Conservation (phyloP, 2,329 filamentous ascomycete species). For the Fusarium nematophilum region DNA sequence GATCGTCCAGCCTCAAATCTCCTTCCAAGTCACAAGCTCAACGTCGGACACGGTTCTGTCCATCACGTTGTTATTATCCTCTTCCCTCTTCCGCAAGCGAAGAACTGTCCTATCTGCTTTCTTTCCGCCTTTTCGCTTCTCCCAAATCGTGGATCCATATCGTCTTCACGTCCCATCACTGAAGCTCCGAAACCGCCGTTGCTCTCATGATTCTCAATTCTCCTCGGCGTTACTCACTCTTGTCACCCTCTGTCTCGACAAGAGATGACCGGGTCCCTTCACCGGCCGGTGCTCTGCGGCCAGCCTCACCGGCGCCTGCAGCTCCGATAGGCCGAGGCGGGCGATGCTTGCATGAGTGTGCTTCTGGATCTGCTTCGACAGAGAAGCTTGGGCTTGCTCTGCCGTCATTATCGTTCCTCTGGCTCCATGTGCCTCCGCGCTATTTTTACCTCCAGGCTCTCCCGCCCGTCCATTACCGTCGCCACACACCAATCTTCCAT, state of each 20-base stretch:
- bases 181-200: conserved; percentile 2
- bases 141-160: conserved; percentile 4
- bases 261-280: conserved; percentile 14
- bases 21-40: conserved; percentile 17
- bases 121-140: background rate
- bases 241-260: conserved; percentile 1
- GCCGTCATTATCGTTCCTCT: conserved; percentile 16
- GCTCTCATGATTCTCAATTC: background rate
- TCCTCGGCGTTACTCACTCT: background rate
- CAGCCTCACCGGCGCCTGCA: conserved; percentile 37
- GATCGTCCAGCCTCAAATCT: conserved; percentile 12
- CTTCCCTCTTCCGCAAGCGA: conserved; percentile 5
- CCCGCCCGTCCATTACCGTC: background rate
- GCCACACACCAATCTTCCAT: background rate
- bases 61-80: conserved; percentile 19
- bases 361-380: conserved; percentile 3
- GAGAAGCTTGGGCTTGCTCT: conserved; percentile 10
- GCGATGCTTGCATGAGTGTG: conserved; percentile 14
- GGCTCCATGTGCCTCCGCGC: background rate
- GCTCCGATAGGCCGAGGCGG: conserved; percentile 26
- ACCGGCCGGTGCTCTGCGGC: conserved; percentile 22
- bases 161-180: background rate
- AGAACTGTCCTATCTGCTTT: conserved; percentile 9
- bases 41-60: background rate
- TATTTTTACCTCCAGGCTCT: conserved; percentile 21